Evolutionary conservation across 495 filamentous ascomycete species (phyloP), one percentile per base, ranked within the genome.

Genomic region (Glutinoglossum americanum): DNA sequence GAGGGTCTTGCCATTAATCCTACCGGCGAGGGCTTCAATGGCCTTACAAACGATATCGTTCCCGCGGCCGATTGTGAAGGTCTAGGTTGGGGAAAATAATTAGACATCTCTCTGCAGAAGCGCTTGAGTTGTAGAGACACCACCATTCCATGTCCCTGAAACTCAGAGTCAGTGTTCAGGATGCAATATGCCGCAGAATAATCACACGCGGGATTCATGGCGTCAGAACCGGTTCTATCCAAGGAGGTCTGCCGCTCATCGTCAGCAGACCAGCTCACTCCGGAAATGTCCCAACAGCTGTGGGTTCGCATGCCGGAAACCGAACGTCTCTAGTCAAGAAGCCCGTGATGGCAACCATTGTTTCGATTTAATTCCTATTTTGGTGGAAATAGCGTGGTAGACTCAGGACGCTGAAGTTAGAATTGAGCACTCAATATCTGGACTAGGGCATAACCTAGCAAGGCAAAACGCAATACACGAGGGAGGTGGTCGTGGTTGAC

Each of bases 161-260:
- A 74, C 4, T 75, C 65, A 0, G 81, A 80, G 66, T 93, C 82
- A 1, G 89, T 94, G 64, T 85, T 70, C 56, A 96, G 75, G 65
- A 96, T 89, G 68, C 88, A 94, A 75, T 94, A 96, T 15, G 89
- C 87, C 49, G 88, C 74, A 1, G 85, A 90, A 70, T 94, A 96
- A 72, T 96, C 89, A 37, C 88, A 86, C 4, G 89, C 87, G 15
- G 85, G 84, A 67, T 96, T 94, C 89, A 96, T 96, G 65, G 89
- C 89, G 77, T 96, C 89, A 33, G 87, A 94, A 64, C 89, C 89
- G 8, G 87, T 93, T 72, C 90, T 92, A 70, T 94, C 86, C 49
- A 96, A 79, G 41, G 89, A 94, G 49, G 89, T 96, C 81, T 82
- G 56, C 47, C 3, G n/a, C 17, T 7, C 39, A 17, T 13, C 28